phyloP scores from a whole-genome alignment of 306 rosid species.

The Corylus heterophylla region DNA sequence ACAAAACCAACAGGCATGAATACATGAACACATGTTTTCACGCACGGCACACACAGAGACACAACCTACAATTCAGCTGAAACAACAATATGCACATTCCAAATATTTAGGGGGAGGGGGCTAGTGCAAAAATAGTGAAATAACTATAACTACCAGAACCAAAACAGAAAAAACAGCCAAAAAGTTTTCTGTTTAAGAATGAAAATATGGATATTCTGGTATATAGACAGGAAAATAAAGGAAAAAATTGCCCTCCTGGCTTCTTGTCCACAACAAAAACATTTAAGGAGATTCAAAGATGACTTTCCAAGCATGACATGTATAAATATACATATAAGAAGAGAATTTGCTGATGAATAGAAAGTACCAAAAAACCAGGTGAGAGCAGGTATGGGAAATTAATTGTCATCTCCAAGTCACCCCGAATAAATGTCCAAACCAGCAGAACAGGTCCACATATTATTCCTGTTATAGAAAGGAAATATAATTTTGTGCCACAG shows the following conservation, averaged over 20 bases:
- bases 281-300: slow-evolving; percentile 3
- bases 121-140: background rate
- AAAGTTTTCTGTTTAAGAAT: background rate
- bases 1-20: background rate
- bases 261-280: background rate
- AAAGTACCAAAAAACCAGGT: slow-evolving; percentile 80
- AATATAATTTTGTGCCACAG: slow-evolving; percentile 17
- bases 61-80: background rate
- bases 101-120: too few species aligned
- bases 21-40: background rate
- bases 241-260: background rate
- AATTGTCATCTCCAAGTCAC: slow-evolving; percentile 72
- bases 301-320: background rate
- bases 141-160: background rate
- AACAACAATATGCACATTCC: too few species aligned
- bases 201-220: background rate
- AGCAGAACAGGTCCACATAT: slow-evolving; percentile 77
- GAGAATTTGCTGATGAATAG: slow-evolving; percentile 6
- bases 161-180: background rate
- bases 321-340: background rate
- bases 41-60: too few species aligned
- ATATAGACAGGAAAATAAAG: background rate
- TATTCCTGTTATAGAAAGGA: slow-evolving; percentile 51
- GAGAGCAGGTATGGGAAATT: slow-evolving; percentile 69
- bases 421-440: slow-evolving; percentile 70